Evolutionary conservation across 768 basidiomycete genomes (phyloP).

Genomic region (Ramaria rubella): DNA sequence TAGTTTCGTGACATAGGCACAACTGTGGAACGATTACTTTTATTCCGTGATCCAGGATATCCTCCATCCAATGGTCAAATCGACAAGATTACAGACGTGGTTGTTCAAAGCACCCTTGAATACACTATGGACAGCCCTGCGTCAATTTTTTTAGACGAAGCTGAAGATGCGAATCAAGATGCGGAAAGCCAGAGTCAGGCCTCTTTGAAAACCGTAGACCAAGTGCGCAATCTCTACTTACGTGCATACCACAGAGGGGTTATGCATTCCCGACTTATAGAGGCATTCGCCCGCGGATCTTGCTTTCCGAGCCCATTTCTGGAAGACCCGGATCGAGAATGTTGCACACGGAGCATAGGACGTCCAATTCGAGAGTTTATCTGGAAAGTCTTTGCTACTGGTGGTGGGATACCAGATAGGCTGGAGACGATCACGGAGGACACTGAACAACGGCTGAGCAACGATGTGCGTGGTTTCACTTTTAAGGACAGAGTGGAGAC

Average conservation of each 20-base stretch:
- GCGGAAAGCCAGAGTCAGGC: neutral
- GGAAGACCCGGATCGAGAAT: conserved; percentile 70
- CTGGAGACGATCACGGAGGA: conserved; percentile 16
- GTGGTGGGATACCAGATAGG: conserved; percentile 49
- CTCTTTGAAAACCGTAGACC: neutral
- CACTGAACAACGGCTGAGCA: conserved; percentile 17
- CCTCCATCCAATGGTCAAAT: conserved; percentile 35
- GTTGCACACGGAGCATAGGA: conserved; percentile 55
- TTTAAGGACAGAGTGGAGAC: neutral
- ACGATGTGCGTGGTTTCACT: neutral
- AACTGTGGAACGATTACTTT: conserved; percentile 8
- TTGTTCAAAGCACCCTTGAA: conserved; percentile 69
- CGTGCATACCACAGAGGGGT: conserved; percentile 56
- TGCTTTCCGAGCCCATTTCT: conserved; percentile 71
- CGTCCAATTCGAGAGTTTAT: conserved; percentile 57
- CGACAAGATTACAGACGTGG: conserved; percentile 55
- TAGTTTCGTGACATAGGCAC: neutral
- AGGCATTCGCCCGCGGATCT: conserved; percentile 54
- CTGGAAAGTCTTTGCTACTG: conserved; percentile 63
- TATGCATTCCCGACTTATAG: conserved; percentile 51
- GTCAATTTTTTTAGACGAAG: conserved; percentile 30
- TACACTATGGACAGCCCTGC: conserved; percentile 64
- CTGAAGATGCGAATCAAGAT: conserved; percentile 25
- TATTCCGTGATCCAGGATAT: neutral
- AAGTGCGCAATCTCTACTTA: conserved; percentile 48